Percentiles rank a stretch among this genome's conserved stretches.
phyloP scores from a whole-genome alignment of 768 basidiomycete genomes.

The Russula ochroleuca region DNA sequence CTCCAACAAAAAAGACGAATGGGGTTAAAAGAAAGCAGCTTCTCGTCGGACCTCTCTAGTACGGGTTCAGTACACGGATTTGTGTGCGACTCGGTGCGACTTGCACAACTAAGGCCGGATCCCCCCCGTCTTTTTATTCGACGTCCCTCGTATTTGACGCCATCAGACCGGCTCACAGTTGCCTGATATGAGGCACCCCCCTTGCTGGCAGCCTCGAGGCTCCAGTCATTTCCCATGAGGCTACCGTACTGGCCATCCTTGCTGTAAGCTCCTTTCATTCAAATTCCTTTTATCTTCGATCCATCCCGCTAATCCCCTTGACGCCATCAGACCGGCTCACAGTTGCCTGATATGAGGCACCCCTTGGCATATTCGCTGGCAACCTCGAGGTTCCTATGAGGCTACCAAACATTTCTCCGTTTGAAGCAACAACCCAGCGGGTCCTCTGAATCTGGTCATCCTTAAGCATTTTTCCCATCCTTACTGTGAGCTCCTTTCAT shows the following conservation, averaged over 20 bases:
- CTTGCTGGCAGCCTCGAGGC: too few relatives aligned
- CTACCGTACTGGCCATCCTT: too few relatives aligned
- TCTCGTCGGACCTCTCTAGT: too few relatives aligned
- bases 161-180: accelerated
- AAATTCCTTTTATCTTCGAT: conserved; percentile 17
- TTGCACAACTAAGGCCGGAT: conserved; percentile 18
- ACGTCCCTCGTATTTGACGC: background rate
- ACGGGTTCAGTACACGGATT: background rate
- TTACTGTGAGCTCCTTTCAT: conserved; percentile 19
- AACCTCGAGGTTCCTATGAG: conserved; percentile 19
- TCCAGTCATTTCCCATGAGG: too few relatives aligned
- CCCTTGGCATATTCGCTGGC: background rate
- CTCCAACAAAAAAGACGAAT: too few relatives aligned
- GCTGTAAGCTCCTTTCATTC: conserved; percentile 15
- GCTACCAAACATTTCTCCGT: conserved; percentile 21
- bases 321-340: too few relatives aligned
- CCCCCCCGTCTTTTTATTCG: conserved; percentile 20
- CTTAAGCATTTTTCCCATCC: too few relatives aligned
- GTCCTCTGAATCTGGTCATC: conserved; percentile 3
- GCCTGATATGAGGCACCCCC: too few relatives aligned
- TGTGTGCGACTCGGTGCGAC: too few relatives aligned
- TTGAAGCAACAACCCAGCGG: too few relatives aligned
- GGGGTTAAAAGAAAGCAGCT: too few relatives aligned
- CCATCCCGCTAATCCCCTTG: conserved; percentile 12
- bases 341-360: too few relatives aligned